Evolutionary conservation across 2,329 filamentous ascomycete genomes (phyloP).

Genomic region (Calonectria honghensis): DNA sequence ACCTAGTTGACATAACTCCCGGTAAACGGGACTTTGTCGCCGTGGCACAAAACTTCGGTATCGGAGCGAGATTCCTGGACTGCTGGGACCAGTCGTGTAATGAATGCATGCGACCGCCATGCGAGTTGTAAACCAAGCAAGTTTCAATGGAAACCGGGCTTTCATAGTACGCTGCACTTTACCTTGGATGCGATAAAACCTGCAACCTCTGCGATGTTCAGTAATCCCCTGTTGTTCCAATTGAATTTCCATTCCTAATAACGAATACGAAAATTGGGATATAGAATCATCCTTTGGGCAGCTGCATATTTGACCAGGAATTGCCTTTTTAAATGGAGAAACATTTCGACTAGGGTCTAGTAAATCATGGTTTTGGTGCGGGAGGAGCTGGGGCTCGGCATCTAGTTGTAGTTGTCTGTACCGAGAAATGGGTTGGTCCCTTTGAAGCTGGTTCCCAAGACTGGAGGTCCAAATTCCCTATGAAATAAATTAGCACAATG

Average conservation of each 20-base stretch:
- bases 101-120: not conserved
- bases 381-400: not conserved
- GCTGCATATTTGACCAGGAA: not conserved
- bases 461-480: not conserved
- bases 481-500: not conserved
- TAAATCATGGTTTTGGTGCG: not conserved
- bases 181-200: not conserved
- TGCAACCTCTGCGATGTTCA: not conserved
- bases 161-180: not conserved
- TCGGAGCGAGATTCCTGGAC: not conserved
- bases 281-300: not conserved
- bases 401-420: not conserved
- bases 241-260: not conserved
- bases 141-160: not conserved
- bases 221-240: not conserved
- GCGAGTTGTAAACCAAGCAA: not conserved
- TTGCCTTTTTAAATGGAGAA: not conserved
- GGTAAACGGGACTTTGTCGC: not conserved
- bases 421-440: not conserved
- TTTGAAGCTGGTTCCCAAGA: not conserved
- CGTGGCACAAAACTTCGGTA: not conserved
- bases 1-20: not conserved
- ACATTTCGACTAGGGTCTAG: not conserved
- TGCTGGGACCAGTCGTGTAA: not conserved
- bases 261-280: not conserved